phyloP scores from a whole-genome alignment of 768 basidiomycete species.

The Tricholoma hemisulphureum region DNA sequence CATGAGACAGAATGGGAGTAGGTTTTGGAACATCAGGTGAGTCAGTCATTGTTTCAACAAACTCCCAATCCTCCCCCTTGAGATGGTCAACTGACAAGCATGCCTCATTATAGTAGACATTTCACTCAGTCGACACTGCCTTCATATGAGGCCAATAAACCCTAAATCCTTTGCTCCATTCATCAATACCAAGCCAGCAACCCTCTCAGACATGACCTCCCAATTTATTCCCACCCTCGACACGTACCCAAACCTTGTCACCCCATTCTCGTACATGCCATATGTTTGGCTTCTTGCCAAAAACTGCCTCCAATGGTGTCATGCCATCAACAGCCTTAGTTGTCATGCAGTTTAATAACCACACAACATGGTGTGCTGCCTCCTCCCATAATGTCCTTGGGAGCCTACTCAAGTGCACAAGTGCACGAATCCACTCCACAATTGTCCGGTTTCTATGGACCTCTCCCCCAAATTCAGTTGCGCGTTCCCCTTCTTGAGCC shows the following conservation, averaged over 20 bases:
- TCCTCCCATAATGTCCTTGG: constrained; percentile 40
- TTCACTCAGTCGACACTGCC: constrained; percentile 27
- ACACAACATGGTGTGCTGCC: constrained; percentile 33
- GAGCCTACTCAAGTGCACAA: constrained; percentile 35
- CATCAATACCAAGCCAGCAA: too few species aligned
- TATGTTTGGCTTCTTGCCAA: constrained; percentile 31
- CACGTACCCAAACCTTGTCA: too few species aligned
- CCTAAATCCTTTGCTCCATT: constrained; percentile 23
- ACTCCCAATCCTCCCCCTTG: too few species aligned
- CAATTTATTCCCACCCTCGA: constrained; percentile 27
- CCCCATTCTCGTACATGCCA: constrained; percentile 28
- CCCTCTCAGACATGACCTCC: constrained; percentile 17
- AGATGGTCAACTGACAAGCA: constrained; percentile 5
- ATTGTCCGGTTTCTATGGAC: constrained; percentile 40
- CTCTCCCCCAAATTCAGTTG: constrained; percentile 23
- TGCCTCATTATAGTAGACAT: constrained; percentile 17
- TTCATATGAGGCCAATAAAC: constrained; percentile 33
- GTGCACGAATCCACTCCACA: constrained; percentile 30
- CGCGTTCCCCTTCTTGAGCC: constrained; percentile 26
- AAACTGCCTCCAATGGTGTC: constrained; percentile 28
- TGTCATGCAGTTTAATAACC: constrained; percentile 28
- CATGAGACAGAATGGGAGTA: too few species aligned
- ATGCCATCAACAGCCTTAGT: too few species aligned
- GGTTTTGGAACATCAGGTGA: too few species aligned
- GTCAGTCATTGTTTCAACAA: too few species aligned